These are phyloP conservation scores for Kwoniella dendrophila DNA, from an alignment of 768 basidiomycete genomes.

Conservation along the genomic window DNA sequence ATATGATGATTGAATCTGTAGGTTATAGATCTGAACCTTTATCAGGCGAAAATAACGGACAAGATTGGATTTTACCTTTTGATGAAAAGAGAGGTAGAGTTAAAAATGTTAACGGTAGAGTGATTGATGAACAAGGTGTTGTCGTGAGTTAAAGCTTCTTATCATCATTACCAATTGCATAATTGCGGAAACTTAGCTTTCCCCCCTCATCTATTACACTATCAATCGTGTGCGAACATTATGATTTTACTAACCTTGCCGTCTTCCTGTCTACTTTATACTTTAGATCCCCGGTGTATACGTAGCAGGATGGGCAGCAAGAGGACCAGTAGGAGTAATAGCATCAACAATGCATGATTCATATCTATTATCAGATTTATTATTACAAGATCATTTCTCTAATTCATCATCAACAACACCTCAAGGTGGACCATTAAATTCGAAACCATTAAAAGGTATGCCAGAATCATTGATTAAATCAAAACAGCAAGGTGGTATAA, in stretches of 20 bases:
- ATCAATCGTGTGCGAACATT: background rate
- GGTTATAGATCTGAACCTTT: conserved; percentile 76
- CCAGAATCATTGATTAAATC: conserved; percentile 56
- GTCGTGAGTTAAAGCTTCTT: conserved; percentile 42
- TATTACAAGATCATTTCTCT: conserved; percentile 67
- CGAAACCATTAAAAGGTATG: conserved; percentile 60
- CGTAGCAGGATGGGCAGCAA: conserved; percentile 90
- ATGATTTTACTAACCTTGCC: conserved; percentile 49
- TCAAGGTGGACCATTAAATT: conserved; percentile 16
- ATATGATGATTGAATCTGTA: conserved; percentile 81
- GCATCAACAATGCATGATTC: conserved; percentile 93
- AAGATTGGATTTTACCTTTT: conserved; percentile 52
- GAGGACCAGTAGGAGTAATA: conserved; percentile 86
- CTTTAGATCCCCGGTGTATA: conserved; percentile 65
- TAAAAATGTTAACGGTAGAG: conserved; percentile 57
- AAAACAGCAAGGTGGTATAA: conserved; percentile 50
- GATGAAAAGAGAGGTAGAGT: conserved; percentile 58
- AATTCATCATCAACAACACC: conserved; percentile 24
- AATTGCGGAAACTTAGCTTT: background rate
- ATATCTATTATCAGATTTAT: conserved; percentile 72
- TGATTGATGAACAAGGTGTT: conserved; percentile 52
- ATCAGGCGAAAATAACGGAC: conserved; percentile 26
- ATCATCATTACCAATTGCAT: background rate
- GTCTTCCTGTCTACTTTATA: no score
- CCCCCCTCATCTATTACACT: background rate